A percentile compares a stretch with the other conserved stretches of the same genome.
Evolutionary conservation across 441 rosid species (phyloP).

Genomic region (Codiaeum variegatum): DNA sequence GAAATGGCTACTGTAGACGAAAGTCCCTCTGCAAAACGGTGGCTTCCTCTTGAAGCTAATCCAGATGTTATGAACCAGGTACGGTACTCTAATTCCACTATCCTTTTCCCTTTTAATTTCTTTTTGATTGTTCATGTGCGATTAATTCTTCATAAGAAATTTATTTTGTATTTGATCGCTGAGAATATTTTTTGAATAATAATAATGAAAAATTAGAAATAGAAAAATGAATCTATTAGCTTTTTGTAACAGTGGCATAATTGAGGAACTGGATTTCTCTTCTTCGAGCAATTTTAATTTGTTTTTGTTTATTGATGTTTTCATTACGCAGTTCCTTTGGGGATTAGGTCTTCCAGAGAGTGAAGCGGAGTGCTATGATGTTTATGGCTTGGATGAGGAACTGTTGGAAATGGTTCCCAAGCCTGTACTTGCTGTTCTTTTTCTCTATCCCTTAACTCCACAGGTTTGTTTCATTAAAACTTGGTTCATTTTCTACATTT

Average conservation of each 20-base stretch:
- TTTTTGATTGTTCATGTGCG: neutral
- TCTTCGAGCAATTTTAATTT: neutral
- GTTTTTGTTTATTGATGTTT: neutral
- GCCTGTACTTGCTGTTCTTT: constrained; percentile 86
- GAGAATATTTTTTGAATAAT: neutral
- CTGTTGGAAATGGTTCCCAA: constrained; percentile 83
- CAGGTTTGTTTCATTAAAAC: constrained; percentile 40
- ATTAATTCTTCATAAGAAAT: neutral
- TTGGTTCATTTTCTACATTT: neutral
- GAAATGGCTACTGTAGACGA: constrained; percentile 42
- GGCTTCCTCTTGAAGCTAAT: constrained; percentile 99
- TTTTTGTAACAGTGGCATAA: neutral
- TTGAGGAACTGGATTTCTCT: neutral
- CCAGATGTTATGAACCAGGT: constrained; percentile 98
- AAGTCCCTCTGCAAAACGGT: constrained; percentile 55
- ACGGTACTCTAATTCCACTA: neutral
- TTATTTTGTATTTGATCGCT: neutral
- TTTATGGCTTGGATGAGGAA: constrained; percentile 81
- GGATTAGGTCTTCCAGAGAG: constrained; percentile 65
- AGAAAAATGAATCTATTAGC: neutral
- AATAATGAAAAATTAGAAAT: neutral
- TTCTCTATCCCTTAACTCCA: constrained; percentile 72
- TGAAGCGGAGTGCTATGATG: constrained; percentile 82
- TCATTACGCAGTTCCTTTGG: constrained; percentile 65
- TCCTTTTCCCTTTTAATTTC: neutral